Evolutionary conservation across 768 basidiomycete species (phyloP), one percentile per base, ranked within the genome.

Genomic region (Strobilomyces dryophilus): DNA sequence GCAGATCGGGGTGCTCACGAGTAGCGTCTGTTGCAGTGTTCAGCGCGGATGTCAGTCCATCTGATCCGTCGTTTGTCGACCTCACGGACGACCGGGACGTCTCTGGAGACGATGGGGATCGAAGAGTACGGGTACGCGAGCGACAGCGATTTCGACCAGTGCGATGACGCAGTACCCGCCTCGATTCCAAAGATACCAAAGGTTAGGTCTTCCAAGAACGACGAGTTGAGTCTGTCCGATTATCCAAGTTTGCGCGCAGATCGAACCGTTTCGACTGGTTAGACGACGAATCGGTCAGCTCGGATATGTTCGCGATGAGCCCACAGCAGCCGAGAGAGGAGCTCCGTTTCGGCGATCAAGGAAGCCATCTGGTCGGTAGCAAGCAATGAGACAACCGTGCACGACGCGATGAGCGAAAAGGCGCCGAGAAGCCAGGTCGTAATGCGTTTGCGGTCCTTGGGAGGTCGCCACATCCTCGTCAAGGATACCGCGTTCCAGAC

Each of bases 401-500:
- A 44, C 8, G 26, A 51, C 2, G 18, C 10, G 2, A 1, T 4
- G 7, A 21, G 7, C 8, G 32, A 15, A 20, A 44, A 29, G 3
- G 5, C 12, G 1, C 29, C 2, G 31, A 20, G 2, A 5, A 49
- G 45, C 17, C 45, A 45, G 5, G 21, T 12, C 0, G 45, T 42
- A 11, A 21, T 40, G 18, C 20, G 39, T 21, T 18, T 40, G 5
- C 39, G 21, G 46, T 52, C 47, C 17, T 26, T 55, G 26, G 59
- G 49, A 29, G 64, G 67, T 27, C 61, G 65, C 1, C 61, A 67
- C 21, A 20, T 66, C 7, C 54, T 66, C 5, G 53, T 68, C 14
- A 65, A 59, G n/a, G 66, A 66, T 26, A 59, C 66, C 2, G 68
- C 66, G 3, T 69, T 68, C 37, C 58, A 55, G 49, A 68, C 68